phyloP scores from a whole-genome alignment of 257 asterid species.

The Scutellaria baicalensis region DNA sequence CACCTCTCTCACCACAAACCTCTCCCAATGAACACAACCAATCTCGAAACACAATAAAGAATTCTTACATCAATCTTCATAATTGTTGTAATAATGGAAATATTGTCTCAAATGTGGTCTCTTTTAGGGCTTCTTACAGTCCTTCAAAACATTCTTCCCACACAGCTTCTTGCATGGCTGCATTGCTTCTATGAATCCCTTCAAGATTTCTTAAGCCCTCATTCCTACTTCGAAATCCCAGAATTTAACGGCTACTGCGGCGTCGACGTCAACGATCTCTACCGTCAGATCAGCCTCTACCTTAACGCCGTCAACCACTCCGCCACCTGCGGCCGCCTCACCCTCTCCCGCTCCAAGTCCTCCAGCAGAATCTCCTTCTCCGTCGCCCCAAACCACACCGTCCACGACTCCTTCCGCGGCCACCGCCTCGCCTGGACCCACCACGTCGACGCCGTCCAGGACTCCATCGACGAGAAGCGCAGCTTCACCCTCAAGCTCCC shows the following conservation, averaged over 20 bases:
- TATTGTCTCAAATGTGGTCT: conserved; percentile 49
- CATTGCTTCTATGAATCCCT: conserved; percentile 36
- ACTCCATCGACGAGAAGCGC: conserved; percentile 41
- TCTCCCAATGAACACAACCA: too few species aligned
- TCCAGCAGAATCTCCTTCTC: conserved; percentile 37
- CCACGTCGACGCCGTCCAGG: conserved; percentile 35
- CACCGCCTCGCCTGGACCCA: conserved; percentile 48
- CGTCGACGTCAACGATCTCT: conserved; percentile 50
- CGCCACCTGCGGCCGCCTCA: conserved; percentile 46
- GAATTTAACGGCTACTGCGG: conserved; percentile 52
- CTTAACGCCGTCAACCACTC: conserved; percentile 38
- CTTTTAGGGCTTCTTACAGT: conserved; percentile 38
- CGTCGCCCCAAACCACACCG: conserved; percentile 45
- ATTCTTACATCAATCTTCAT: background rate
- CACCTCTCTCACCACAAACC: background rate
- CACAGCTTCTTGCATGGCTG: conserved; percentile 31
- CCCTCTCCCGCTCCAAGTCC: conserved; percentile 42
- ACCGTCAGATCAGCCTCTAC: conserved; percentile 44
- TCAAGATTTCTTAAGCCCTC: conserved; percentile 40
- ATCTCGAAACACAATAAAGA: background rate
- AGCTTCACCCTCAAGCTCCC: conserved; percentile 45
- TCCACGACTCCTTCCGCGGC: conserved; percentile 29
- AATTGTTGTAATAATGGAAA: conserved; percentile 21
- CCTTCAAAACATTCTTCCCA: conserved; percentile 44
- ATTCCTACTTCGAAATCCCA: conserved; percentile 43